Conservation (phyloP, 2,329 filamentous ascomycete genomes). For the Calonectria ilicicola region DNA sequence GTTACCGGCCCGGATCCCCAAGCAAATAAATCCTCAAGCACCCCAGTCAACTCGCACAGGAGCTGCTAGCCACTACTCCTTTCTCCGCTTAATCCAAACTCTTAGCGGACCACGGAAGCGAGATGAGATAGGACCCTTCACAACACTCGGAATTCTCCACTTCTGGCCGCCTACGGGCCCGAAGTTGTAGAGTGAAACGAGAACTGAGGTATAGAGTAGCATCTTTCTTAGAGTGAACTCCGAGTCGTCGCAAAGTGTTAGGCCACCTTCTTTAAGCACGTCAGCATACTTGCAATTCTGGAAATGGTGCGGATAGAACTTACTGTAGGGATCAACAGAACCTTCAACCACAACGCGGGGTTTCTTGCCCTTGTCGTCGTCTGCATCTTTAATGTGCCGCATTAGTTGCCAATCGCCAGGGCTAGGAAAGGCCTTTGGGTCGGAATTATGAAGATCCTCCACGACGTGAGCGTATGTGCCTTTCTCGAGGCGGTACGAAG, state of each 20-base stretch:
- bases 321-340: constrained; percentile 49
- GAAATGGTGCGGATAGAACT: constrained; percentile 21
- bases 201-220: constrained; percentile 48
- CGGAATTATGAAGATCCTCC: constrained; percentile 50
- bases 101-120: constrained; percentile 43
- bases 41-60: background rate
- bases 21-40: background rate
- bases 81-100: constrained; percentile 49
- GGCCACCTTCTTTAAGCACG: constrained; percentile 42
- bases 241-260: constrained; percentile 48
- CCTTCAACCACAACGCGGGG: constrained; percentile 36
- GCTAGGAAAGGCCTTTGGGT: constrained; percentile 47
- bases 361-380: constrained; percentile 41
- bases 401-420: constrained; percentile 50
- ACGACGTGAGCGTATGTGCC: constrained; percentile 50
- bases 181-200: constrained; percentile 53
- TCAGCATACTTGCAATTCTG: constrained; percentile 13
- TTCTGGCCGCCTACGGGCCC: constrained; percentile 41
- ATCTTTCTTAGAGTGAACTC: constrained; percentile 49
- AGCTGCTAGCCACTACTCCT: constrained; percentile 1
- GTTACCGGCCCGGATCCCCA: background rate
- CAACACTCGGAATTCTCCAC: constrained; percentile 43
- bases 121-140: constrained; percentile 42
- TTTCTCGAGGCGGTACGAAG: constrained; percentile 47
- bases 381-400: constrained; percentile 46